Evolutionary conservation across 768 basidiomycete genomes (phyloP).

Genomic region (Albatrellus ellisii): DNA sequence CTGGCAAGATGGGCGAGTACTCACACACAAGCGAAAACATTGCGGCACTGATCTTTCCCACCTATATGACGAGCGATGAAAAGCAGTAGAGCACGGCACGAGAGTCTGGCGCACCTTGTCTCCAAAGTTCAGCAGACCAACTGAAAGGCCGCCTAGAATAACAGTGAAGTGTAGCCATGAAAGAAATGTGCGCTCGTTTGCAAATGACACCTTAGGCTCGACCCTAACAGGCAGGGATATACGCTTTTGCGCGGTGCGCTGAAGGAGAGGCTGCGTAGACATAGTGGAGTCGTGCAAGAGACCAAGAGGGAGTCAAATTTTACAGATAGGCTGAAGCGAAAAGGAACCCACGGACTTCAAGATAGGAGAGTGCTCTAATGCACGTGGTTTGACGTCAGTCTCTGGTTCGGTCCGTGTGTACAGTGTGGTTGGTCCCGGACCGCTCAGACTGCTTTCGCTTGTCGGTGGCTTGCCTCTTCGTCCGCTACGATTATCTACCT

Average conservation of each 20-base stretch:
- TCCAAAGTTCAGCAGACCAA: conserved; percentile 95
- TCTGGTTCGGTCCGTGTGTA: no score
- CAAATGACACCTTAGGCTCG: conserved; percentile 91
- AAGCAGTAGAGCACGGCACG: background rate
- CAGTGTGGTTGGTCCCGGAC: no score
- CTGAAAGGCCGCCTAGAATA: conserved; percentile 90
- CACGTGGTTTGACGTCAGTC: no score
- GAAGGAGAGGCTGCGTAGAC: conserved; percentile 97
- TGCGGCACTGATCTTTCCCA: conserved; percentile 90
- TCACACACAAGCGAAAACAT: conserved; percentile 92
- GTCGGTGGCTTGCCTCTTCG: no score
- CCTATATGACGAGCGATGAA: conserved; percentile 27
- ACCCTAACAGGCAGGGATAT: conserved; percentile 94
- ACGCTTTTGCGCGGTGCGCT: conserved; percentile 85
- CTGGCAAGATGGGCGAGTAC: conserved; percentile 17
- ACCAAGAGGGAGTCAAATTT: background rate
- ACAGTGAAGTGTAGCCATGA: conserved; percentile 99
- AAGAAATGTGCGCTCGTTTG: conserved; percentile 90
- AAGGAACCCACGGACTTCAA: no score
- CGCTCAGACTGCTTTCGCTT: no score
- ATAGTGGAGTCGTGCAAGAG: conserved; percentile 27
- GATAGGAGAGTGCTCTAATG: no score
- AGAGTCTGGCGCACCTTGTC: conserved; percentile 53
- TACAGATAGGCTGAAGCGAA: background rate
- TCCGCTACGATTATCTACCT: no score